A percentile compares a stretch with the other conserved stretches of the same genome.
Evolutionary conservation across 2,329 filamentous ascomycete species (phyloP).

Genomic region (Arthrobotrys iridis): DNA sequence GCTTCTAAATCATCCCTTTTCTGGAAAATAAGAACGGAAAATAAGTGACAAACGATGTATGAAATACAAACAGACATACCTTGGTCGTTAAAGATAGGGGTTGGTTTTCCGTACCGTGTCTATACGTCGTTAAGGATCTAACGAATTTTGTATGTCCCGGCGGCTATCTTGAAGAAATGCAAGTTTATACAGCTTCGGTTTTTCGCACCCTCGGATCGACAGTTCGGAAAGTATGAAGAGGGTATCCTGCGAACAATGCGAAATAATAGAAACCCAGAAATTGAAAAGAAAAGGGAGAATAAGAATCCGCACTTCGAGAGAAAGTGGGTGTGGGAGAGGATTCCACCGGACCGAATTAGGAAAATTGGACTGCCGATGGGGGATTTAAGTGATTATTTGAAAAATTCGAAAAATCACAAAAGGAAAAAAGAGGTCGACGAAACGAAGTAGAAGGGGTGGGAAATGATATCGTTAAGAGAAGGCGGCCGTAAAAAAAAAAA

Average conservation of each 20-base stretch:
- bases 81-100: slow-evolving; percentile 26
- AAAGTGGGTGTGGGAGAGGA: background rate
- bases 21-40: background rate
- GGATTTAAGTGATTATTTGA: background rate
- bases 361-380: background rate
- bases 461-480: slow-evolving; percentile 39
- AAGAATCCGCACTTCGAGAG: slow-evolving; percentile 14
- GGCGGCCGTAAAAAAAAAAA: slow-evolving; percentile 40
- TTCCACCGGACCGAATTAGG: slow-evolving; percentile 12
- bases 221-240: slow-evolving; percentile 22
- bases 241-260: slow-evolving; percentile 54
- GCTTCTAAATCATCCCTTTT: background rate
- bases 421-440: slow-evolving; percentile 5
- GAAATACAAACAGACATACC: slow-evolving; percentile 6
- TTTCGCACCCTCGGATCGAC: slow-evolving; percentile 35
- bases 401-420: slow-evolving; percentile 6
- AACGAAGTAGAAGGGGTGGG: background rate
- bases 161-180: slow-evolving; percentile 22
- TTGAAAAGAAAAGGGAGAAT: slow-evolving; percentile 17
- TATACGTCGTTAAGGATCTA: slow-evolving; percentile 38
- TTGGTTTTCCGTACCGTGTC: slow-evolving; percentile 44
- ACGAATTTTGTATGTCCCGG: slow-evolving; percentile 41
- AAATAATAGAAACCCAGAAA: slow-evolving; percentile 24
- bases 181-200: slow-evolving; percentile 44
- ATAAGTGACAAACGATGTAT: too few relatives aligned